Base-by-base conservation (phyloP, 208 protist genomes). In the Leishmania arabica region DNA sequence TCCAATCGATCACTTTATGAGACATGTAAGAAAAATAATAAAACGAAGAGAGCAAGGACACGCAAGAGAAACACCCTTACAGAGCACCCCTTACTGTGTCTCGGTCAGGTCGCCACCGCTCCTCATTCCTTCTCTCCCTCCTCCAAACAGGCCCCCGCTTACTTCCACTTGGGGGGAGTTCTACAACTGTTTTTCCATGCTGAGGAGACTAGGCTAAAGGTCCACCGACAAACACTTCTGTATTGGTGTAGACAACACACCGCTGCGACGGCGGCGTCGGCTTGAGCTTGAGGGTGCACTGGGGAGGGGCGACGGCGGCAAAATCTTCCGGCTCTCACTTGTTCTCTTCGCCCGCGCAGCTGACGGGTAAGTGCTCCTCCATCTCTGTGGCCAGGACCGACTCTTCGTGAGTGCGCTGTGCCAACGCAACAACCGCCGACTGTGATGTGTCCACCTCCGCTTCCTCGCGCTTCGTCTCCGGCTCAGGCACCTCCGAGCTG, bases 201-300 rank as follows among this genome's bases (percentile, higher is more conserved):
- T 58, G 65, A n/a, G 64, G 51, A 66, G 74, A 40, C 37, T 40
- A 45, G 8, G 42, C 49, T 47, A 79, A 80, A 7, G 75, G 81
- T 37, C 73, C 69, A 40, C 81, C 75, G 2, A 72, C 37, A n/a
- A 80, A 79, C 42, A 84, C 42, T 58, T 84, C 75, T n/a, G 64
- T 47, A 6, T 27, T 54, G 75, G 45, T 72, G 75, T 70, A 80
- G 17, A 84, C 24, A 77, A 54, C 53, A 62, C 75, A 19, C 54
- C 37, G 37, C 64, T 72, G n/a, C n/a, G 72, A 34, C n/a, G 34
- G 15, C n/a, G n/a, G n/a, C 13, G 45, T 62, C 19, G 24, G 45
- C 24, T 62, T 70, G 47, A 76, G 27, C 47, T 77, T 62, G 7
- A 75, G 72, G 81, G 37, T 54, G 47, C 60, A 37, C 75, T 77